A percentile compares a stretch with the other conserved stretches of the same genome.
phyloP scores from a whole-genome alignment of 208 protist species.

The Phytomonas sp. region DNA sequence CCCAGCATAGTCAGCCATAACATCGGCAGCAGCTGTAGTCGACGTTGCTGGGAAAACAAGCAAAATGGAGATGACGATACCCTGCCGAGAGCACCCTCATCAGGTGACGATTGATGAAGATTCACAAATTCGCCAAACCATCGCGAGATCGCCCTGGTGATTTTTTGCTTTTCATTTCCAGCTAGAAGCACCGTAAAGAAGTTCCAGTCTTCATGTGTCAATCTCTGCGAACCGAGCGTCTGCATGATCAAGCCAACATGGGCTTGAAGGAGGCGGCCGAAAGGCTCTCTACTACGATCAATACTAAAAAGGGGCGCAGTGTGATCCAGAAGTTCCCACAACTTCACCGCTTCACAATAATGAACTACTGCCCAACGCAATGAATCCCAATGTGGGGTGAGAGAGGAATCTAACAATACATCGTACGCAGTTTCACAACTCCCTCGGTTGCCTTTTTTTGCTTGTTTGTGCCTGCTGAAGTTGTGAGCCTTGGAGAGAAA shows the following conservation, averaged over 20 bases:
- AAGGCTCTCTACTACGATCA: constrained; percentile 18
- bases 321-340: constrained; percentile 59
- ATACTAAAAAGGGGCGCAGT: constrained; percentile 23
- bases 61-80: constrained; percentile 6
- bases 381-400: constrained; percentile 17
- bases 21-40: constrained; percentile 58
- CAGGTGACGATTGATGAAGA: not conserved
- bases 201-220: constrained; percentile 9
- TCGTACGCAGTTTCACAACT: not conserved
- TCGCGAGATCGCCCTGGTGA: not conserved
- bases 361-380: constrained; percentile 63
- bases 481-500: constrained; percentile 36
- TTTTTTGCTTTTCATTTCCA: not conserved
- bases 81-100: not conserved
- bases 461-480: not conserved
- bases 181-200: not conserved
- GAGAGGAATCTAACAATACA: not conserved
- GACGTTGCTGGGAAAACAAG: constrained; percentile 31
- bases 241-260: constrained; percentile 21
- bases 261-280: constrained; percentile 28
- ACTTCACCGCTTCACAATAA: constrained; percentile 37
- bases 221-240: not conserved
- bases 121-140: constrained; percentile 4
- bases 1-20: constrained; percentile 52
- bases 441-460: constrained; percentile 1